phyloP scores from a whole-genome alignment of 73 alveolate genomes.

The Paramecium biaurelia region DNA sequence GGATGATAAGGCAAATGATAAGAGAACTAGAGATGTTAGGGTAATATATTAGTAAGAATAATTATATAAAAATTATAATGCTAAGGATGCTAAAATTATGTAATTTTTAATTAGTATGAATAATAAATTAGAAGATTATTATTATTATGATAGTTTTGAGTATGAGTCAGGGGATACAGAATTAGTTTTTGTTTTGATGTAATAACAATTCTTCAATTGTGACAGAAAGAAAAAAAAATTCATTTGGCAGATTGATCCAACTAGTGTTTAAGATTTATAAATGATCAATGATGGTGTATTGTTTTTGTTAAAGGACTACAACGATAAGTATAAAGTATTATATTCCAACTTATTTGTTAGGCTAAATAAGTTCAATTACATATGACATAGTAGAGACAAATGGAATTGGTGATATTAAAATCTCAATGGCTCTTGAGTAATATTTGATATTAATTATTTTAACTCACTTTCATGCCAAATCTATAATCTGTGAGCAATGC shows the following conservation, averaged over 20 bases:
- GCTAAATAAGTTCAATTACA: not conserved
- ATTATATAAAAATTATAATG: not conserved
- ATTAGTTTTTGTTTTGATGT: not conserved
- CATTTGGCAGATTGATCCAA: conserved; percentile 4
- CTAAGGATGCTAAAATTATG: conserved; percentile 25
- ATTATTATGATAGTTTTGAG: conserved; percentile 35
- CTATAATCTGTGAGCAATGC: not conserved
- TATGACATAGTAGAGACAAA: not conserved
- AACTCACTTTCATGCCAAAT: not conserved
- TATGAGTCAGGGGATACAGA: not conserved
- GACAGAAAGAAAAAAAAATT: not conserved
- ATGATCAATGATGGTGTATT: not conserved
- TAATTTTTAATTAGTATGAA: not conserved
- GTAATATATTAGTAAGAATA: conserved; percentile 72
- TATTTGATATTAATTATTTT: not conserved
- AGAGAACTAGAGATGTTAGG: conserved; percentile 85
- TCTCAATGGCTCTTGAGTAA: conserved; percentile 19
- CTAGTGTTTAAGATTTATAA: not conserved
- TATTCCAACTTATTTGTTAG: not conserved
- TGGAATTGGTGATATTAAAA: not conserved
- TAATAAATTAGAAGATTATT: not conserved
- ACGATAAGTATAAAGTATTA: not conserved
- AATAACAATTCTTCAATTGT: not conserved
- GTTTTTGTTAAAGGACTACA: not conserved
- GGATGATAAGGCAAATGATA: conserved; percentile 67